Evolutionary conservation across 1,139 yeast species (phyloP).

Genomic region (Saccharomyces hybrid): DNA sequence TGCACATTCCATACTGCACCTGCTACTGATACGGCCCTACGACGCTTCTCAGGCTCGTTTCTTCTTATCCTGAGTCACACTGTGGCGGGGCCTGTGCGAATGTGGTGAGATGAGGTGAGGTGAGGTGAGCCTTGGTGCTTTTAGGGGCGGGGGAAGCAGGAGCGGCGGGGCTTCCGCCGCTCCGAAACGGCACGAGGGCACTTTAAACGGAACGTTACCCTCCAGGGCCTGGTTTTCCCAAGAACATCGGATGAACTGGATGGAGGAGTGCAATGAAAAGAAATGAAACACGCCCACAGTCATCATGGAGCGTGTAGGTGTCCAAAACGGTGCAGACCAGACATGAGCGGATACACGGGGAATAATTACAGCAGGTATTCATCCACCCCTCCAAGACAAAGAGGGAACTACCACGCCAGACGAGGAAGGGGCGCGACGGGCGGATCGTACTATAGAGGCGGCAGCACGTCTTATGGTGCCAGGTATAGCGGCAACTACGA

Average conservation of each 20-base stretch:
- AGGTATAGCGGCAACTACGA: not conserved
- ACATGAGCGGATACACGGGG: conserved; percentile 1
- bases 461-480: not conserved
- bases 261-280: not conserved
- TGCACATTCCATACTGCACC: not conserved
- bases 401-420: not conserved
- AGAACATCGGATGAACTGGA: not conserved
- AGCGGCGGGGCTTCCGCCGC: not conserved
- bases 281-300: not conserved
- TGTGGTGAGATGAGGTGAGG: no score
- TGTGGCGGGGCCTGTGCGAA: not conserved
- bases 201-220: not conserved
- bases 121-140: not conserved
- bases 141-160: not conserved
- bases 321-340: not conserved
- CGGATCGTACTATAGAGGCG: conserved; percentile 1
- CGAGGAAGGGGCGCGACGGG: not conserved
- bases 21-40: not conserved
- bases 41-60: not conserved
- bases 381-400: not conserved
- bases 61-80: not conserved
- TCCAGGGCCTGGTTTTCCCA: not conserved
- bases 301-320: not conserved
- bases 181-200: not conserved
- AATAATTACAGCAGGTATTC: not conserved